Percentiles rank a stretch among this genome's conserved stretches.
Conservation (phyloP, 2,329 filamentous ascomycete genomes). For the Rutstroemia sp. region DNA sequence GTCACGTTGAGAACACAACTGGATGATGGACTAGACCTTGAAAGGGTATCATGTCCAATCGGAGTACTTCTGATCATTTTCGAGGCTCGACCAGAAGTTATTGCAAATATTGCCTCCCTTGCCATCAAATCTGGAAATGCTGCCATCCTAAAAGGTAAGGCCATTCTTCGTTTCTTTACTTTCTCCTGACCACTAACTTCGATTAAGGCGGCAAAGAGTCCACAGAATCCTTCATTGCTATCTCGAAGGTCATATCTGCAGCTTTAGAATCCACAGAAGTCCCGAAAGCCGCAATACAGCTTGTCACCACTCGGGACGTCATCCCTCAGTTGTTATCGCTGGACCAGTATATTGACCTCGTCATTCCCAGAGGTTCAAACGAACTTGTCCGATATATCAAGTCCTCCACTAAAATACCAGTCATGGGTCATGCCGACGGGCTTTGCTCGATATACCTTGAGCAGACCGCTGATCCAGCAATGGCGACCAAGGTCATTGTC, state of each 20-base stretch:
- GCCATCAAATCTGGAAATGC: conserved; percentile 97
- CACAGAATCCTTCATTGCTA: conserved; percentile 87
- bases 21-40: conserved; percentile 77
- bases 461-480: conserved; percentile 62
- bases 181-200: background rate
- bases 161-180: background rate
- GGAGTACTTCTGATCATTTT: conserved; percentile 98
- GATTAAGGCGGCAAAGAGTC: conserved; percentile 82
- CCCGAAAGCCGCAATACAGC: conserved; percentile 80
- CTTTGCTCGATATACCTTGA: conserved; percentile 85
- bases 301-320: conserved; percentile 87
- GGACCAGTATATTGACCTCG: conserved; percentile 85
- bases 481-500: conserved; percentile 69
- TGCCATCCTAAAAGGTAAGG: conserved; percentile 79
- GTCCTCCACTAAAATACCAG: conserved; percentile 83
- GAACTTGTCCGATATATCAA: conserved; percentile 63
- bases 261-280: conserved; percentile 68
- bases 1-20: conserved; percentile 76
- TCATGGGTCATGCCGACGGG: conserved; percentile 92
- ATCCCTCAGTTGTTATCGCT: conserved; percentile 82
- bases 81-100: conserved; percentile 93
- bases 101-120: conserved; percentile 93
- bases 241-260: conserved; percentile 74
- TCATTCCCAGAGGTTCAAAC: conserved; percentile 64
- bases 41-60: conserved; percentile 88